Evolutionary conservation across 2,329 filamentous ascomycete species (phyloP).

Genomic region (Pseudogymnoascus sp.): DNA sequence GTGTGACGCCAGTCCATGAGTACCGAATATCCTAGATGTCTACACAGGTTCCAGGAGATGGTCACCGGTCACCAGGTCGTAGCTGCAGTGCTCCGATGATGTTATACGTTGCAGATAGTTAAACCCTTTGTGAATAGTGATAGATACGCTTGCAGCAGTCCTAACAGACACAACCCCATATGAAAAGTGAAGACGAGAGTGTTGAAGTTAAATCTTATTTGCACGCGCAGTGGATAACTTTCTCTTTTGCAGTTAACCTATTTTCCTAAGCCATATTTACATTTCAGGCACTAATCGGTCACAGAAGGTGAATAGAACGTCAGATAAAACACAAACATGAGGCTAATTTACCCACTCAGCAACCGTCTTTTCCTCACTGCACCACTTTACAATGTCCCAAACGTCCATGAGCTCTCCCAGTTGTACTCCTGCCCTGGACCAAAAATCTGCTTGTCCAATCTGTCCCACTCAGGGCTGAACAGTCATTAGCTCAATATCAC

Average conservation of each 20-base stretch:
- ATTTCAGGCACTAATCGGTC: not conserved
- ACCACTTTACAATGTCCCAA: not conserved
- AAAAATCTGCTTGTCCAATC: slow-evolving; percentile 33
- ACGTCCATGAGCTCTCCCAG: not conserved
- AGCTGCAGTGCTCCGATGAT: not conserved
- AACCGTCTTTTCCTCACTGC: not conserved
- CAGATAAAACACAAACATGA: not conserved
- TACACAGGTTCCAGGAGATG: not conserved
- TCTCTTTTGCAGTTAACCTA: not conserved
- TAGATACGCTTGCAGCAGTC: not conserved
- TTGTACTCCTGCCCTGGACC: not conserved
- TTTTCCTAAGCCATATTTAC: not conserved
- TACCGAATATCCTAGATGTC: not conserved
- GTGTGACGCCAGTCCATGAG: not conserved
- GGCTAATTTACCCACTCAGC: not conserved
- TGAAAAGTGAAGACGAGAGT: not conserved
- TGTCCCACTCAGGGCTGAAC: slow-evolving; percentile 36
- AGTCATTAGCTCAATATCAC: slow-evolving; percentile 18
- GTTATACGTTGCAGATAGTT: not conserved
- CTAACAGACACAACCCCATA: no score
- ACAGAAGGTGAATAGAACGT: not conserved
- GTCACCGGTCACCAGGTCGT: slow-evolving; percentile 17
- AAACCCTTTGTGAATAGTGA: not conserved
- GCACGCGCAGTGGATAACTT: not conserved
- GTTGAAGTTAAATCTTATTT: not conserved